These are phyloP conservation scores for Fusarium setosum DNA, from an alignment of 2,329 filamentous ascomycete genomes.

Conservation along the genomic window DNA sequence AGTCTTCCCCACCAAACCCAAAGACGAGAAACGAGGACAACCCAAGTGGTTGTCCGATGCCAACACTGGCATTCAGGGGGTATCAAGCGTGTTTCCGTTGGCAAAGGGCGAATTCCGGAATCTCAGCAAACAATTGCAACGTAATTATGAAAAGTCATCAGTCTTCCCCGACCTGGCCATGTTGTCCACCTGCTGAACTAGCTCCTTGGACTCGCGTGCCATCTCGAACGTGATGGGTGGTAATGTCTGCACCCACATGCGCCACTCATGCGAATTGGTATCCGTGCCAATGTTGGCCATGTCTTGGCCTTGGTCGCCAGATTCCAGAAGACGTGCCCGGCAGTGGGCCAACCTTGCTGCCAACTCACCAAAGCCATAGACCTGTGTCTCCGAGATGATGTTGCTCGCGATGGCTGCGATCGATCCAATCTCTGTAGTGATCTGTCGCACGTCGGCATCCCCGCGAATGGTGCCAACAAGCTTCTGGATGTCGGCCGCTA, in stretches of 20 bases:
- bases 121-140: conserved; percentile 25
- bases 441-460: conserved; percentile 70
- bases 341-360: conserved; percentile 71
- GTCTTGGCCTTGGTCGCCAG: conserved; percentile 69
- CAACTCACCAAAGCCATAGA: conserved; percentile 62
- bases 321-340: conserved; percentile 72
- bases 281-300: conserved; percentile 62
- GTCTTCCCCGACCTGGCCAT: conserved; percentile 46
- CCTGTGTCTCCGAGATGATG: conserved; percentile 74
- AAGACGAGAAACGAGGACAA: conserved; percentile 28
- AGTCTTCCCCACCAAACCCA: conserved; percentile 22
- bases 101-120: conserved; percentile 18
- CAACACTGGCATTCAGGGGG: conserved; percentile 31
- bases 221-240: conserved; percentile 90
- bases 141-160: conserved; percentile 60
- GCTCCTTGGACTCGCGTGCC: conserved; percentile 83
- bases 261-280: conserved; percentile 67
- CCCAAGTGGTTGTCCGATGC: conserved; percentile 19
- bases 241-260: conserved; percentile 75
- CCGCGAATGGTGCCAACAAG: conserved; percentile 79
- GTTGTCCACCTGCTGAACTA: conserved; percentile 59
- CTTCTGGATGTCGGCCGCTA: conserved; percentile 85
- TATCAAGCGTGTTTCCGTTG: conserved; percentile 32
- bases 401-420: conserved; percentile 78
- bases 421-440: conserved; percentile 76